These are phyloP conservation scores for Striga hermonthica DNA, from an alignment of 305 asterid species.

Conservation along the genomic window DNA sequence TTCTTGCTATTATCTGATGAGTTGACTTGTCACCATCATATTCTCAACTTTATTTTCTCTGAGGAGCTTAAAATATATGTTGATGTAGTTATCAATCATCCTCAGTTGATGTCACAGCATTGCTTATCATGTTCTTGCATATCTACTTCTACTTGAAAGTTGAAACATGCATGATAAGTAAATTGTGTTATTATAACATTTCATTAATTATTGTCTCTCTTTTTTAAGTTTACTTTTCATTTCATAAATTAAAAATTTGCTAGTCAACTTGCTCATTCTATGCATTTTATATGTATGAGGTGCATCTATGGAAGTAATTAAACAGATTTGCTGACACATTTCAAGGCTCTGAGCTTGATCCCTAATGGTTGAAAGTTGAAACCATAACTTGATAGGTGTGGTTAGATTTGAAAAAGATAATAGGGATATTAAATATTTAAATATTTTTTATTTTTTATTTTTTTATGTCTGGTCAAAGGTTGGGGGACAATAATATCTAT, in stretches of 20 bases:
- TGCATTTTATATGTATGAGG: background rate
- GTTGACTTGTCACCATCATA: no score
- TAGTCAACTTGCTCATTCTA: background rate
- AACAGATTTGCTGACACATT: background rate
- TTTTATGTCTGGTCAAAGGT: conserved; percentile 22
- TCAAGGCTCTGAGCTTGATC: background rate
- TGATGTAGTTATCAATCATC: no score
- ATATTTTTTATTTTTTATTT: conserved; percentile 7
- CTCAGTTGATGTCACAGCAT: no score
- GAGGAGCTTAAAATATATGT: no score
- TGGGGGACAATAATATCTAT: conserved; percentile 9
- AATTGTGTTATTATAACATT: no score
- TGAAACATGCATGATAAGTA: no score
- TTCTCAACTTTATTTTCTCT: no score
- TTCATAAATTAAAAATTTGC: background rate
- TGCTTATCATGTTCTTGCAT: conserved; percentile 15
- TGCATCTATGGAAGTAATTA: conserved; percentile 9
- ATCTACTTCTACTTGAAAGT: no score
- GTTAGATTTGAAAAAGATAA: conserved; percentile 13
- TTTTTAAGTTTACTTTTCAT: conserved; percentile 23
- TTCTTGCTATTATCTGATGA: no score
- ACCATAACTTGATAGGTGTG: background rate
- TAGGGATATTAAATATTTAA: background rate
- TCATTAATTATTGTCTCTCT: conserved; percentile 12
- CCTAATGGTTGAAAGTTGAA: conserved; percentile 9